Base-by-base conservation (phyloP, 2,329 filamentous ascomycete genomes). In the Penicillium hordei region DNA sequence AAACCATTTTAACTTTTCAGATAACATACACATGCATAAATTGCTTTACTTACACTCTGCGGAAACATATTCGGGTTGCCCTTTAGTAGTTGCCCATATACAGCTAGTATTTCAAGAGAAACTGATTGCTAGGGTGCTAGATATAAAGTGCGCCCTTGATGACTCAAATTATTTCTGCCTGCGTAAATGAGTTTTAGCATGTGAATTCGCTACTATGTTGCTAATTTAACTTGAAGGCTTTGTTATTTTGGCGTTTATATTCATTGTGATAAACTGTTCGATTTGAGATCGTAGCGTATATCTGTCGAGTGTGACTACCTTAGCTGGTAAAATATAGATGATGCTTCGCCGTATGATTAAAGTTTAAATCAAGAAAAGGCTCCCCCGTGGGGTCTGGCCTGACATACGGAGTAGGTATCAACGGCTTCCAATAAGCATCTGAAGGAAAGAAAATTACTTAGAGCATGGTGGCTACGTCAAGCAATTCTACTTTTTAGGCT, bases 71-170 rank as follows among this genome's bases (percentile, higher is more conserved):
- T n/a, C 8, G 36, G 36, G 36, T 38, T n/a, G 17, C n/a, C 17
- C 17, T 10, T 4, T 17, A 7, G 8, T 8, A 19, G 34, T 38
- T n/a, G 4, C 34, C 17, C 8, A 12, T 39, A 39, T 4, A 12
- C n/a, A 39, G 36, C n/a, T 10, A 19, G 8, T 38, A 4, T 62
- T 64, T 8, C 57, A 54, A 29, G 60, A 62, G 19, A 21, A 58
- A 9, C 52, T 60, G 39, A 34, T 66, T 7, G 33, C 13, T 6
- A 7, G 15, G 33, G 5, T 17, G 33, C 33, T 34, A 17, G 33
- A 34, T 34, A 23, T 58, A 21, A 65, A 62, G 40, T 52, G 33
- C 19, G 17, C 39, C 2, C n/a, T 33, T 33, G 57, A 25, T 34
- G 13, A 5, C 13, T 34, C 2, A 7, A 17, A 34, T 42, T 51